Evolutionary conservation across 768 basidiomycete genomes (phyloP).

Genomic region (Amanita subjunquillea): DNA sequence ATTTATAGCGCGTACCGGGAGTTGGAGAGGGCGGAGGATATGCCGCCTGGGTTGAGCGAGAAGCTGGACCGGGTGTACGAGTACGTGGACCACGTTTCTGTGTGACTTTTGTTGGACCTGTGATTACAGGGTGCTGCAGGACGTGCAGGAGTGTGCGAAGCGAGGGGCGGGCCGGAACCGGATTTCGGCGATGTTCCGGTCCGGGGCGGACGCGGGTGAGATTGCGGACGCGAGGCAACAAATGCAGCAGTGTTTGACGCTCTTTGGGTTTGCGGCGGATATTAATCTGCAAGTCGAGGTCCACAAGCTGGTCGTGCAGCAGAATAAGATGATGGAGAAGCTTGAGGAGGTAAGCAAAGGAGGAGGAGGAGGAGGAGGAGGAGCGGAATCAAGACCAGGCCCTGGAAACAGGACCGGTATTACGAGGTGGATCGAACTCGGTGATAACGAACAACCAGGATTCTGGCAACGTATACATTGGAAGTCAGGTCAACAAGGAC

Average conservation of each 20-base stretch:
- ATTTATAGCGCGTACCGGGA: background rate
- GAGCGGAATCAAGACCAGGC: background rate
- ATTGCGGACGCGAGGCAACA: background rate
- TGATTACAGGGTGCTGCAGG: background rate
- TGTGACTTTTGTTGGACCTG: background rate
- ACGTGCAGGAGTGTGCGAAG: background rate
- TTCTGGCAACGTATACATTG: background rate
- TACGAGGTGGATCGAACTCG: background rate
- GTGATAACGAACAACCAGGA: background rate
- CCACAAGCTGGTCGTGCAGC: background rate
- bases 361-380: too few relatives aligned
- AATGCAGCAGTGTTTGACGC: background rate
- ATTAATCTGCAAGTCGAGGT: background rate
- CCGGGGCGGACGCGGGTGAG: background rate
- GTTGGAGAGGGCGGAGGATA: background rate
- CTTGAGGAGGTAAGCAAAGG: background rate
- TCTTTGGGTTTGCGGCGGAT: background rate
- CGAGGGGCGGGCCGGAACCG: background rate
- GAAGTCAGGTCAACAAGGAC: background rate
- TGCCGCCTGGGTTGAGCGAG: background rate
- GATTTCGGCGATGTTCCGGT: background rate
- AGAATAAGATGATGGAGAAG: background rate
- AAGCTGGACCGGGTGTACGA: background rate
- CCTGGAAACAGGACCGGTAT: background rate
- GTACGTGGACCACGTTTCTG: background rate